Base-by-base conservation (phyloP, 2,329 filamentous ascomycete genomes). In the Colletotrichum nymphaeae region DNA sequence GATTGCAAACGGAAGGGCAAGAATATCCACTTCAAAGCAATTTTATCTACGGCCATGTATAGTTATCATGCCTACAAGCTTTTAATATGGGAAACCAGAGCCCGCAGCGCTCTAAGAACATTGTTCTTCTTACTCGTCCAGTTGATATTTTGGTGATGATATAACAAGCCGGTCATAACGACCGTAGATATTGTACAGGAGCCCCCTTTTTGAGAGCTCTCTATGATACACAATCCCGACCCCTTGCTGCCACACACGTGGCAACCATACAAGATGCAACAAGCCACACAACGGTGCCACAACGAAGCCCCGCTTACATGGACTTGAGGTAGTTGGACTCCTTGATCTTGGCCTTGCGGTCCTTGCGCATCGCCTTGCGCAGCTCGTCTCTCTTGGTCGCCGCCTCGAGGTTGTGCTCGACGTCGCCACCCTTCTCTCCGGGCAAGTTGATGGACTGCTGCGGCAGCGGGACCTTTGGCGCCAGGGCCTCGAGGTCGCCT, bases 301-400 rank as follows among this genome's bases (percentile, higher is more conserved):
- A 24, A 35, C 26, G 24, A 30, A 26, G 12, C 22, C 32, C 53
- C 30, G 56, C 76, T 85, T 87, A 91, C 93, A 95, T 94, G 56
- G 91, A 90, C 89, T 93, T 94, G 84, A 97, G 89, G 88, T 95
- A 97, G 85, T 97, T 97, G 80, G 84, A 85, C 87, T 97, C 94
- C 90, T 95, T 96, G 80, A 97, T 97, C 83, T 88, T 90, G 73
- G 89, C 90, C 84, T 92, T 90, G 80, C 94, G 88, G 86, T 95
- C 93, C 81, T 89, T 89, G 79, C 94, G 89, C 93, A 95, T 92
- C 42, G 91, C 91, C 84, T 87, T 89, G 76, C 88, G 93, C 78
- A 95, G 85, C 77, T 92, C 90, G 75, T 88, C 86, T 80, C 93
- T 87, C 80, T 89, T 85, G 35, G 81, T 78, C 11, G 80, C 83